Evolutionary conservation across 257 asterid species (phyloP), one percentile per base, ranked within the genome.

Genomic region (Petrea volubilis): DNA sequence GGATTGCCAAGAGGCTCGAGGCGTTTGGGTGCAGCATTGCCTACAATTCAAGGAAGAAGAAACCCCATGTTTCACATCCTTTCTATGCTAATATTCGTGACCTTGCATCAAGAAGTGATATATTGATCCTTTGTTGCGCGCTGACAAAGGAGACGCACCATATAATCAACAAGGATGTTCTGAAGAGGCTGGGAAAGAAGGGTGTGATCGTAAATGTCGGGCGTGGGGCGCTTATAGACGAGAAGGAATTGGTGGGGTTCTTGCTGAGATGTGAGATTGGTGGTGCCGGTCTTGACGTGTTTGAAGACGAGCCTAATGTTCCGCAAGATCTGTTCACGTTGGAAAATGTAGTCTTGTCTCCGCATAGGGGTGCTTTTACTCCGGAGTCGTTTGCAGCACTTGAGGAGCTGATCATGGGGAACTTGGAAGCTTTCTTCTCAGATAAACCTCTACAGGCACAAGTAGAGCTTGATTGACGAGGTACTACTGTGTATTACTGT

Each of bases 201-300:
- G 88, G 96, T 1, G 33, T 89, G 5, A 15, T 89, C 25, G 64
- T 92, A 34, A 89, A 89, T 47, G 74, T 92, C 4, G 96, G 93
- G 3, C 88, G 93, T 0, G 97, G 97, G 8, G 70, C 72, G 2
- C 77, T 83, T 0, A 36, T 92, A 1, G 95, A 87, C 47, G 96
- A 92, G 77, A 70, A 77, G 56, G 95, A 78, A 56, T 17, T 92
- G 86, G 93, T 87, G 0, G 47, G 50, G 71, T 76, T 72, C 51
- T 60, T 92, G 79, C 68, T 70, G 73, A 64, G 79, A 11, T 89
- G 89, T 24, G 94, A 86, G 60, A 64, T 89, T n/a, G 85, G 88
- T 2, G 96, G 97, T 25, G 96, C 90, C 14, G 95, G 95, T 18
- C 82, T 89, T 23, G 96, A 92, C 63, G 97, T 87, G 47, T 92